phyloP scores from a whole-genome alignment of 805 yeast species.

The Nakazawaea holstii region DNA sequence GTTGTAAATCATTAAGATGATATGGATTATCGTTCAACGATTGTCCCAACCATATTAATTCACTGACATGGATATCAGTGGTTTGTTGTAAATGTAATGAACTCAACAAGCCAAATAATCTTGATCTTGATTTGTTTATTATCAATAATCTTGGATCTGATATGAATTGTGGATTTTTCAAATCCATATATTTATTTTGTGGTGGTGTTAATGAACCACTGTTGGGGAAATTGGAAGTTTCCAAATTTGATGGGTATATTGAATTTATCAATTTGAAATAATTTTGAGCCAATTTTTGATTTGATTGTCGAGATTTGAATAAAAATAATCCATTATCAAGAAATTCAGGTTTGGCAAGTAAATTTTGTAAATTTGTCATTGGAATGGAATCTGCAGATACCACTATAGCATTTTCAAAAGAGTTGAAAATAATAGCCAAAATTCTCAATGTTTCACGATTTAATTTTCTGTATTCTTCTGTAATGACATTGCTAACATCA shows the following conservation, averaged over 20 bases:
- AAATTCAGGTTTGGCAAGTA: constrained; percentile 30
- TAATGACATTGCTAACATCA: constrained; percentile 24
- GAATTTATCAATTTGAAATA: constrained; percentile 37
- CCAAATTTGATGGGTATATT: constrained; percentile 39
- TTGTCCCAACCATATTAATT: constrained; percentile 69
- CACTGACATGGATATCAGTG: constrained; percentile 64
- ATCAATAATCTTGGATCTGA: constrained; percentile 44
- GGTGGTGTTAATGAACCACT: constrained; percentile 28
- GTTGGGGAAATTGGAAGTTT: constrained; percentile 30
- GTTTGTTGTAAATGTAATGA: constrained; percentile 37
- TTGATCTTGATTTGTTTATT: constrained; percentile 37
- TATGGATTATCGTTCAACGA: constrained; percentile 46
- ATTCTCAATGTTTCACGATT: constrained; percentile 32
- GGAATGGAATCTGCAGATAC: constrained; percentile 48
- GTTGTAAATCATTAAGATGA: constrained; percentile 42
- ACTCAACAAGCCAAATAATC: constrained; percentile 42
- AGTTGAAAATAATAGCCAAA: constrained; percentile 50
- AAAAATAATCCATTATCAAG: constrained; percentile 33
- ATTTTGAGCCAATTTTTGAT: constrained; percentile 15
- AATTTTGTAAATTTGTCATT: constrained; percentile 28
- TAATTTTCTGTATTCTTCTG: constrained; percentile 17
- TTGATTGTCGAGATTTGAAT: constrained; percentile 43
- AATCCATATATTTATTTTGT: constrained; percentile 33
- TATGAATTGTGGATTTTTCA: constrained; percentile 33
- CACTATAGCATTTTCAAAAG: constrained; percentile 48